phyloP scores from a whole-genome alignment of 345 rosid species.

The Theobroma cacao region DNA sequence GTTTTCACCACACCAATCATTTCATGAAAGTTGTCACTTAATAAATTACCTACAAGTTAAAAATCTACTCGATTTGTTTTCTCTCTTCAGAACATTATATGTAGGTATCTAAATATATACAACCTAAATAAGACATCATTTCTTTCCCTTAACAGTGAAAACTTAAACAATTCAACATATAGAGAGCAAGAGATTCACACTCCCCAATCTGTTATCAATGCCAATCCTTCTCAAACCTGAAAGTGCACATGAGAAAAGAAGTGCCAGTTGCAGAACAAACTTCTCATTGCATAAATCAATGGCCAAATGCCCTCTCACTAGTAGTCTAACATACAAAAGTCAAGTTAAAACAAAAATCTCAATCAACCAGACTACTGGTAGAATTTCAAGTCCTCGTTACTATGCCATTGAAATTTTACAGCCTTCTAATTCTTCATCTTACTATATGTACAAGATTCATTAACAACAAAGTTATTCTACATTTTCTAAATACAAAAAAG shows the following conservation, averaged over 20 bases:
- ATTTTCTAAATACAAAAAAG: too few species aligned
- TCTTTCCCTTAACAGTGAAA: not conserved
- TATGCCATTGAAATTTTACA: too few species aligned
- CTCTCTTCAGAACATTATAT: not conserved
- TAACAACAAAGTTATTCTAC: too few species aligned
- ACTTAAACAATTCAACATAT: not conserved
- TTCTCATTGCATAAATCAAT: not conserved
- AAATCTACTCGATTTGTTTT: not conserved
- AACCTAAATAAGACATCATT: not conserved
- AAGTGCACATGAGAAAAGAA: not conserved
- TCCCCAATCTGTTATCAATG: not conserved
- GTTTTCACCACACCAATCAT: not conserved
- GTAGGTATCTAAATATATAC: not conserved
- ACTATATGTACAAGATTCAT: too few species aligned
- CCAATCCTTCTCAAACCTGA: not conserved
- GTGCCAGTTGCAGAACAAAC: not conserved
- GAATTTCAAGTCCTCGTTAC: too few species aligned
- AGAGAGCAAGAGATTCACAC: not conserved
- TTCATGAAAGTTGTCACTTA: not conserved
- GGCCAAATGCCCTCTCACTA: not conserved
- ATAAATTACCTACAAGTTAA: not conserved
- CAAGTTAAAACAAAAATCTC: too few species aligned
- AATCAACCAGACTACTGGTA: too few species aligned
- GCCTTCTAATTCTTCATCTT: too few species aligned
- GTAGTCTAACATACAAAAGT: too few species aligned